Percentiles rank a stretch among this genome's conserved stretches.
Conservation (phyloP, 805 yeast genomes). For the Yamadazyma sp. region DNA sequence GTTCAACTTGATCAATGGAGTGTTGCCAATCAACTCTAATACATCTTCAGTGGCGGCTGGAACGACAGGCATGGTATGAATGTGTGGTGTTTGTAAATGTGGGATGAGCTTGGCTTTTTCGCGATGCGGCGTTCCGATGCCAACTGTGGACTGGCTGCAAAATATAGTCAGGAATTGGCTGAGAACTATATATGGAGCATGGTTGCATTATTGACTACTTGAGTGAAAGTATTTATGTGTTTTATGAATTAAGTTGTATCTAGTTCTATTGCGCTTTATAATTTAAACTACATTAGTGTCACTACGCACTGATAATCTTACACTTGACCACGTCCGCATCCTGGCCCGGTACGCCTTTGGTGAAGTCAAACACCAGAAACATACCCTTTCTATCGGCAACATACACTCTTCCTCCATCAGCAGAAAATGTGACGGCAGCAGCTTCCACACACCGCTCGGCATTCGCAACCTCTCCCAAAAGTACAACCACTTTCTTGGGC, state of each 20-base stretch:
- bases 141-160: neutral
- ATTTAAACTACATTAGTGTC: no score
- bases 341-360: slow-evolving; percentile 76
- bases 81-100: neutral
- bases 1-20: slow-evolving; percentile 75
- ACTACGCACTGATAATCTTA: slow-evolving; percentile 47
- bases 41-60: slow-evolving; percentile 52
- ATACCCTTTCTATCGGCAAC: slow-evolving; percentile 80
- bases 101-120: slow-evolving; percentile 10
- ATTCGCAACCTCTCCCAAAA: slow-evolving; percentile 75
- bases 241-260: no score
- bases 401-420: slow-evolving; percentile 77
- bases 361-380: slow-evolving; percentile 79
- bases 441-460: slow-evolving; percentile 72
- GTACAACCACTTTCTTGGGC: slow-evolving; percentile 51
- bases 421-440: slow-evolving; percentile 75
- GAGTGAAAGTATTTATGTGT: no score
- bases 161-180: no score
- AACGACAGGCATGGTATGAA: slow-evolving; percentile 14
- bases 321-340: slow-evolving; percentile 66
- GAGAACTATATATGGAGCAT: no score
- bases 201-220: no score
- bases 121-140: slow-evolving; percentile 1
- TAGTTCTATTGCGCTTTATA: no score
- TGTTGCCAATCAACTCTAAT: slow-evolving; percentile 79